Evolutionary conservation across 2,329 filamentous ascomycete genomes (phyloP).

Genomic region (Botryosphaeria dothidea): DNA sequence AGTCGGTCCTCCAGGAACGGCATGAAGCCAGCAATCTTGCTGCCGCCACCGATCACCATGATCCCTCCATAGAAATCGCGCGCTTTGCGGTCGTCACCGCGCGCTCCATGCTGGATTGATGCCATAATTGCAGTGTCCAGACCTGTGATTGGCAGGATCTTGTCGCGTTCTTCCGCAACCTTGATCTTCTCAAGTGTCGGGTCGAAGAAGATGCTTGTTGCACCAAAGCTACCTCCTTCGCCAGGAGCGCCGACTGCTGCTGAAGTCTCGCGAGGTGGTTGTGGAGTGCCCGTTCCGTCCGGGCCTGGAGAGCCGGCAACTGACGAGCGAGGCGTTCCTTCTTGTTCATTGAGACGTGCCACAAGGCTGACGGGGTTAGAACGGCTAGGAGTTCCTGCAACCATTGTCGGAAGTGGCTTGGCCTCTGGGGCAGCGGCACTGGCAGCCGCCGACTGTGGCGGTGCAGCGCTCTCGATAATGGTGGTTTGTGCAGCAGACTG

Average conservation of each 20-base stretch:
- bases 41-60: conserved; percentile 40
- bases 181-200: conserved; percentile 51
- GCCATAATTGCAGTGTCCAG: conserved; percentile 89
- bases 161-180: conserved; percentile 69
- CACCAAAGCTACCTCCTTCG: conserved; percentile 35
- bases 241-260: conserved; percentile 44
- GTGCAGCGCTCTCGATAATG: conserved; percentile 55
- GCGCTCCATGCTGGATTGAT: conserved; percentile 82
- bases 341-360: conserved; percentile 66
- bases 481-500: conserved; percentile 79
- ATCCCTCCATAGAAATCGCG: conserved; percentile 68
- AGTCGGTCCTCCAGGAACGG: conserved; percentile 81
- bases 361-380: conserved; percentile 70
- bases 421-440: conserved; percentile 18
- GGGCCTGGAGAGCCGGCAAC: conserved; percentile 85
- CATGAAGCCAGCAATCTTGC: conserved; percentile 66
- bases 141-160: conserved; percentile 77
- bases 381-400: conserved; percentile 55
- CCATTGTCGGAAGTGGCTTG: conserved; percentile 43
- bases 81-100: conserved; percentile 88
- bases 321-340: conserved; percentile 78
- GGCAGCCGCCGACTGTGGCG: conserved; percentile 19
- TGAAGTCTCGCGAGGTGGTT: conserved; percentile 46
- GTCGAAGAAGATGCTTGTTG: conserved; percentile 50
- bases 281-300: conserved; percentile 67